Base-by-base conservation (phyloP, 306 rosid species). In the Oxytropis ochrocephala region DNA sequence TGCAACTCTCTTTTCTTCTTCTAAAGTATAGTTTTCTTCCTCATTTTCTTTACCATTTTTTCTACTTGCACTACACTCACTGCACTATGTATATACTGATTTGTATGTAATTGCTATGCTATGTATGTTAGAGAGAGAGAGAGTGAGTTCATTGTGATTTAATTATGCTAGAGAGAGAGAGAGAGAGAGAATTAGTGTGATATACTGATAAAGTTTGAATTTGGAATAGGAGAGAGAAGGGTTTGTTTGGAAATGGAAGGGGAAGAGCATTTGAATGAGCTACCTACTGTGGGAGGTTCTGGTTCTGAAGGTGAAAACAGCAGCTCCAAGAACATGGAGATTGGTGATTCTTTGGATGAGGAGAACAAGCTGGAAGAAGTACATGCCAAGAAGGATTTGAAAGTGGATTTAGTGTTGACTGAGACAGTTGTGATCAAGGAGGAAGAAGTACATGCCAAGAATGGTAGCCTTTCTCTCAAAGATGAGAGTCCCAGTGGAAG, bases 161-260 rank as follows among this genome's bases (percentile, higher is more conserved):
- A 59, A 14, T 7, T 33, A 11, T 36, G 47, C 17, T 59, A 1
- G 12, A 42, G 5, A 16, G 8, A 5, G 29, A n/a, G n/a, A n/a
- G n/a, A 24, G 60, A 47, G 52, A 2, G 57, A 11, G 30, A 29
- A 32, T 57, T 29, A 24, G 5, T 19, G 41, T 43, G 39, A n/a
- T 57, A 2, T 35, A 5, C 12, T 64, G 41, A 50, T 72, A 32
- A 69, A 38, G 1, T 66, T 14, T 66, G 42, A 62, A 32, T 73
- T 30, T 75, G 67, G 74, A 68, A 14, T 5, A 47, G 12, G 2
- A 41, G 14, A 43, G 8, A 61, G 51, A 53, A 55, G 67, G 51
- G 70, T 18, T 71, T 78, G 18, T 5, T 68, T 52, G 35, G 68
- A 52, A 53, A 89, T 88, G 96, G 95, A 78, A 13, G 85, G 73